Evolutionary conservation across 306 rosid genomes (phyloP), one percentile per base, ranked within the genome.

Genomic region (Macrotyloma uniflorum): DNA sequence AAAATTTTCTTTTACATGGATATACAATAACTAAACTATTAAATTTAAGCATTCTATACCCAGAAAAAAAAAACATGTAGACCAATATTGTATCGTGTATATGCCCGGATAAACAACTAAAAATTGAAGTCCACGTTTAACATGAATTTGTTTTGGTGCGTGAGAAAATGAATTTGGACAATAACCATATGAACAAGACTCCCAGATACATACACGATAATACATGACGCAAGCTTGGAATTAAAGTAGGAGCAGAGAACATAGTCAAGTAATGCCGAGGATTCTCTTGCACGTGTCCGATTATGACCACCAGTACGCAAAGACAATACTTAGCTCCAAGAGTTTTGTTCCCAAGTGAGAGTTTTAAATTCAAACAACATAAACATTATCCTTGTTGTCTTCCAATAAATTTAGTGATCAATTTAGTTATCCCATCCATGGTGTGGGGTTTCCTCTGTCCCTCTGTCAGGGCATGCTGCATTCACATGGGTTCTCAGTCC

Each of bases 101-200:
- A n/a, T n/a, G n/a, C n/a, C n/a, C n/a, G n/a, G n/a, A n/a, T n/a
- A n/a, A n/a, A n/a, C n/a, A n/a, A n/a, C n/a, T n/a, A n/a, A n/a
- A n/a, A 12, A 19, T 8, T 18, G 58, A 55, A 35, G 15, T 22
- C 16, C 58, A 68, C 58, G 74, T 68, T 68, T 68, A 45, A 33
- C 76, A 72, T 20, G 1, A 20, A 20, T 2, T 22, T 12, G 0
- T 20, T 72, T 53, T 13, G 1, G 7, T 20, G 18, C 26, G 35
- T 72, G 66, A 72, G 76, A 53, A 72, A 72, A 72, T 53, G 76
- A 72, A 72, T 35, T 72, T 72, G 77, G 38, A 72, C 67, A 72
- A 72, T 3, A 53, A 53, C 11, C 46, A 19, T n/a, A 70, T 47
- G 8, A 3, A 20, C 2, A 9, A 30, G 54, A 30, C 8, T 19